A percentile compares a stretch with the other conserved stretches of the same genome.
These are phyloP conservation scores for Teratosphaeria pseudoeucalypti DNA, from an alignment of 2,329 filamentous ascomycete genomes.

Conservation along the genomic window DNA sequence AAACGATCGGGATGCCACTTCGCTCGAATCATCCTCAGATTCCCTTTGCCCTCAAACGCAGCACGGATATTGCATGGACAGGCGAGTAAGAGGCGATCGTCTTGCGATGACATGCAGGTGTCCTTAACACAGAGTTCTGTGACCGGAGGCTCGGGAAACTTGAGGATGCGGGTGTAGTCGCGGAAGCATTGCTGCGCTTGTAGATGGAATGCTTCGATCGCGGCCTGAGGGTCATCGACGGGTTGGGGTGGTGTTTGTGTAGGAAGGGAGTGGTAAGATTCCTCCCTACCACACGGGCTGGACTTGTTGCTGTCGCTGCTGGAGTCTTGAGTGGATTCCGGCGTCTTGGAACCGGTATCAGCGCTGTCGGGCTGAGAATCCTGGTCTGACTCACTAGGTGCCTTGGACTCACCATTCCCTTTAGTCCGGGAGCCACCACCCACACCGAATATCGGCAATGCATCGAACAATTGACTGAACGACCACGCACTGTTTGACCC, in stretches of 20 bases:
- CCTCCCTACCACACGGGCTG: neutral
- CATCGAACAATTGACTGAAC: neutral
- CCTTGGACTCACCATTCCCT: neutral
- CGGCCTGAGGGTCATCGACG: neutral
- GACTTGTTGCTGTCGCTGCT: neutral
- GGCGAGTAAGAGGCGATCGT: neutral
- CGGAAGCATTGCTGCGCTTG: neutral
- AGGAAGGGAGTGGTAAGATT: no score
- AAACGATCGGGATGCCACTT: conserved; percentile 5
- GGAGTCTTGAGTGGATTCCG: neutral
- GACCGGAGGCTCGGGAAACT: neutral
- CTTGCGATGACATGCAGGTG: neutral
- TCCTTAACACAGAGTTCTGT: neutral
- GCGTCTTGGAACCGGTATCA: neutral
- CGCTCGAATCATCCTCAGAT: neutral
- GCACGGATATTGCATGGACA: conserved; percentile 1
- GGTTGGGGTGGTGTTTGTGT: neutral
- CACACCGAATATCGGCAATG: neutral
- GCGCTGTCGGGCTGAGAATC: neutral
- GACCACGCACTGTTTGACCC: neutral
- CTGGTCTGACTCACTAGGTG: neutral
- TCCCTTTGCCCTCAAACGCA: neutral
- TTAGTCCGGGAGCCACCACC: neutral
- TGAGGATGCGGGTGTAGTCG: neutral
- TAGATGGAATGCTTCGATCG: neutral